Conservation (phyloP, 139 green algal species). For the Raphidocelis subcapitata region DNA sequence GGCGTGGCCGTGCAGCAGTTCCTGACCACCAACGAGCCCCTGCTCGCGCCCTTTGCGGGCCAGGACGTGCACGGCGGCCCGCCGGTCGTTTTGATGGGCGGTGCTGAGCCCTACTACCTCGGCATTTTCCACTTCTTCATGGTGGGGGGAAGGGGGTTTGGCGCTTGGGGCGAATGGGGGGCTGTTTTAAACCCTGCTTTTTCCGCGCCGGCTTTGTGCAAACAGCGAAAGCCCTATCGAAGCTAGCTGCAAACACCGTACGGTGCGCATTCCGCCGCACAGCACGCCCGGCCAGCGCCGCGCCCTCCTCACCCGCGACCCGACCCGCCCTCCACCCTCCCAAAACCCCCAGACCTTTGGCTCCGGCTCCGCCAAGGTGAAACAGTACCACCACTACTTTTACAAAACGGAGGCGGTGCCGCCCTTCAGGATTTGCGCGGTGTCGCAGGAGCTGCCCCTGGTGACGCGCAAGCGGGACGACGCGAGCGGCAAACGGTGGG, state of each 20-base stretch:
- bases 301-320: no score
- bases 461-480: constrained; percentile 15
- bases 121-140: constrained; percentile 30
- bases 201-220: no score
- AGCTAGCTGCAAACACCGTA: no score
- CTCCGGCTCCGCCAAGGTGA: constrained; percentile 26
- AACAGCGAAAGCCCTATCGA: no score
- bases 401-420: constrained; percentile 8
- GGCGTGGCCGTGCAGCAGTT: constrained; percentile 26
- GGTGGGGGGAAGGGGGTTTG: not conserved
- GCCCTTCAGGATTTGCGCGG: constrained; percentile 8
- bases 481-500: not conserved
- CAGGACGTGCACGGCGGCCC: constrained; percentile 30
- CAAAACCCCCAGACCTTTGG: constrained; percentile 24
- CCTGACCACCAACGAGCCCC: constrained; percentile 2
- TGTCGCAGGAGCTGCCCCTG: not conserved
- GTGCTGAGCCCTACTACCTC: constrained; percentile 21
- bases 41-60: constrained; percentile 18
- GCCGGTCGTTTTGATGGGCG: not conserved
- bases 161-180: no score
- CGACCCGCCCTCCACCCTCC: no score
- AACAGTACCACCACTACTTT: constrained; percentile 30
- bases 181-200: no score
- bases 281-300: no score
- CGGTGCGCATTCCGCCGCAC: no score